Conservation (phyloP, 192 early-diverging fungal genomes). For the Chytriomyces sp. region DNA sequence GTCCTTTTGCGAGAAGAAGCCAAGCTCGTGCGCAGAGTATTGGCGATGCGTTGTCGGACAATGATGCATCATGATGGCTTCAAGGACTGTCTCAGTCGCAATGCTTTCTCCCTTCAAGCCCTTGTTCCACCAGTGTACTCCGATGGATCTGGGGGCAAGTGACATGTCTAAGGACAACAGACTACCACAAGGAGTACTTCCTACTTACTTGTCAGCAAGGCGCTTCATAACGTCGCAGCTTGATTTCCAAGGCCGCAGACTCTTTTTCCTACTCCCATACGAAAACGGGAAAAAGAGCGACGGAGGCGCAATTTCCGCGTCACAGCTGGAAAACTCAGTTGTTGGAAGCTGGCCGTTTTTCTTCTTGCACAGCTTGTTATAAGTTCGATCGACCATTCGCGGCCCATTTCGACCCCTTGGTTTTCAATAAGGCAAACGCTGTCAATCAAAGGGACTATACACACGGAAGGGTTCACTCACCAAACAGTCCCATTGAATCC, state of each 20-base stretch:
- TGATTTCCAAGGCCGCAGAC: neutral
- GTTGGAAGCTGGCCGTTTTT: neutral
- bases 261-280: neutral
- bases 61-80: neutral
- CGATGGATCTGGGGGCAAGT: conserved; percentile 6
- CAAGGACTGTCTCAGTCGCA: conserved; percentile 4
- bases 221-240: neutral
- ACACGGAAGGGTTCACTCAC: neutral
- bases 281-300: conserved; percentile 7
- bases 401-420: neutral
- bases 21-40: neutral
- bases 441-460: too few relatives aligned
- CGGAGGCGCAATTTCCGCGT: neutral
- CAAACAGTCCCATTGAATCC: conserved; percentile 38
- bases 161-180: neutral
- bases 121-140: conserved; percentile 36
- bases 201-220: neutral
- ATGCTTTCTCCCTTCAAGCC: neutral
- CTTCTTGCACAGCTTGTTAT: neutral
- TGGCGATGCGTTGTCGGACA: neutral
- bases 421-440: too few relatives aligned
- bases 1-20: neutral
- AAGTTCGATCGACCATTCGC: neutral
- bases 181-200: neutral
- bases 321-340: neutral